A percentile compares a stretch with the other conserved stretches of the same genome.
Conservation (phyloP, 768 basidiomycete species). For the Lactarius sanguifluus region DNA sequence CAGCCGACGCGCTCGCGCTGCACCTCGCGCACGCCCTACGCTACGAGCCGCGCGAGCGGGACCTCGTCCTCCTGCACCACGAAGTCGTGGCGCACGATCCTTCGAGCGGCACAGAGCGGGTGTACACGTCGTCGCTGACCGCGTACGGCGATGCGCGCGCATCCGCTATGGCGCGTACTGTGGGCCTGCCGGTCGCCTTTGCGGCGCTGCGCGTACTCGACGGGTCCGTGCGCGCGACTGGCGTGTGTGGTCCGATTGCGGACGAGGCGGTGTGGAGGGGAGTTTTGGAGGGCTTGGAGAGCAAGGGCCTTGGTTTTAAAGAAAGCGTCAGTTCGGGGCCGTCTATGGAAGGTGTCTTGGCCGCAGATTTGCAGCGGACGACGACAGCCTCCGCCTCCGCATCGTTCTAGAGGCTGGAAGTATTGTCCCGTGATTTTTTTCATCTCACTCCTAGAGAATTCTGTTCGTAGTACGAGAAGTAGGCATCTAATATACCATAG, state of each 20-base stretch:
- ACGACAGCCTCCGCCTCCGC: not conserved
- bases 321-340: slow-evolving; percentile 43
- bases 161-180: slow-evolving; percentile 89
- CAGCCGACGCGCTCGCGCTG: slow-evolving; percentile 73
- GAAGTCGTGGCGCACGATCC: slow-evolving; percentile 58
- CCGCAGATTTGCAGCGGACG: slow-evolving; percentile 22
- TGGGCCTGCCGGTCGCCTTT: slow-evolving; percentile 85
- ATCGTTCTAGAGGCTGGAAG: not conserved
- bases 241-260: slow-evolving; percentile 68
- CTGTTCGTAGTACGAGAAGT: not conserved
- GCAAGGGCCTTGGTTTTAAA: slow-evolving; percentile 43
- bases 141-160: slow-evolving; percentile 56
- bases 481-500: slow-evolving; percentile 6
- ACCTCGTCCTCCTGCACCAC: slow-evolving; percentile 86
- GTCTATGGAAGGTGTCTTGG: slow-evolving; percentile 40
- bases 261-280: slow-evolving; percentile 58
- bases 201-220: slow-evolving; percentile 73
- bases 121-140: slow-evolving; percentile 66
- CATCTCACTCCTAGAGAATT: not conserved
- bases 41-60: slow-evolving; percentile 71
- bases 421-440: not conserved
- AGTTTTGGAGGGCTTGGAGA: slow-evolving; percentile 61
- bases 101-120: slow-evolving; percentile 39
- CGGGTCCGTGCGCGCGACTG: slow-evolving; percentile 48
- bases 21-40: slow-evolving; percentile 69